These are phyloP conservation scores for Suhomyces bolitotheri DNA, from an alignment of 1,139 yeast species.

Conservation along the genomic window DNA sequence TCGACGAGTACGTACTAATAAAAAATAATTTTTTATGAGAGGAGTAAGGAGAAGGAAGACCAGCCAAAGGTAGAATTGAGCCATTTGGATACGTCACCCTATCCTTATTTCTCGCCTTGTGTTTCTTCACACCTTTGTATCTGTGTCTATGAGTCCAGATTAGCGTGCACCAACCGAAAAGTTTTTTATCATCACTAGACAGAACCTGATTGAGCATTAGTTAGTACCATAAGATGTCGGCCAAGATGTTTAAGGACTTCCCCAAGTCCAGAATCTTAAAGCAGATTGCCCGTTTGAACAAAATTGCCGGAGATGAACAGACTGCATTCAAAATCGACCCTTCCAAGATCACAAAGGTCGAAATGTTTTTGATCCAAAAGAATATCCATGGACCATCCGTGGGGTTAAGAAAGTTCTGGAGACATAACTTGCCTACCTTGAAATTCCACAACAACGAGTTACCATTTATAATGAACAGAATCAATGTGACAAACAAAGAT, in stretches of 20 bases:
- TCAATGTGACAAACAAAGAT: conserved; percentile 42
- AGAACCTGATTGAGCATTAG: no score
- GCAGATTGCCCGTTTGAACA: conserved; percentile 40
- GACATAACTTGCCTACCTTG: conserved; percentile 67
- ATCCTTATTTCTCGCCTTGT: no score
- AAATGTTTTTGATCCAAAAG: conserved; percentile 31
- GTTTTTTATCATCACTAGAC: conserved; percentile 1
- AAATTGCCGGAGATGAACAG: conserved; percentile 39
- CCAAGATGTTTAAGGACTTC: conserved; percentile 24
- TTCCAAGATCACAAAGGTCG: conserved; percentile 27
- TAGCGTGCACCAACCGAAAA: conserved; percentile 10
- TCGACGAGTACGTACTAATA: no score
- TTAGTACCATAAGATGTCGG: conserved; percentile 6
- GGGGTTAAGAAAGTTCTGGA: conserved; percentile 63
- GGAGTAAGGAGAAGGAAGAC: no score
- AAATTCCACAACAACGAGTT: conserved; percentile 79
- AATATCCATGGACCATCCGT: conserved; percentile 32
- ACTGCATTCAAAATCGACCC: conserved; percentile 37
- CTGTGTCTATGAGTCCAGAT: no score
- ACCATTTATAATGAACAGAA: conserved; percentile 60
- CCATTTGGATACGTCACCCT: no score
- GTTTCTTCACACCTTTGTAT: no score
- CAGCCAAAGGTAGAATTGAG: no score
- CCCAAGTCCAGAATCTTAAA: conserved; percentile 32
- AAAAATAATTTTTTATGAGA: no score